phyloP scores from a whole-genome alignment of 768 basidiomycete genomes.

The Serendipita vermifera region DNA sequence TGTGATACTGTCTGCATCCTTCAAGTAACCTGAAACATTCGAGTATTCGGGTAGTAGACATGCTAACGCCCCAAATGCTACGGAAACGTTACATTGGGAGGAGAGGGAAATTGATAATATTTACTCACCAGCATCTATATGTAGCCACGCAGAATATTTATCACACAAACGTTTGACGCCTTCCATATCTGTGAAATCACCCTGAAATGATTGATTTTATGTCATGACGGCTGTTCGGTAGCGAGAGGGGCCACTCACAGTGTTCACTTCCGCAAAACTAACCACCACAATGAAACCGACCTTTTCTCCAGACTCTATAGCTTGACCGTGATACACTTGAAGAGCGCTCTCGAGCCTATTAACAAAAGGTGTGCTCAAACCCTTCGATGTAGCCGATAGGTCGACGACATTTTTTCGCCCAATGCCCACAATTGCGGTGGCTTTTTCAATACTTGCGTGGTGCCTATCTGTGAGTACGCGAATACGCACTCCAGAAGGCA shows the following conservation, averaged over 20 bases:
- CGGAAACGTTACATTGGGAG: not conserved
- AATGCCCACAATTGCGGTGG: constrained; percentile 28
- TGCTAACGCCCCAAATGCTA: constrained; percentile 33
- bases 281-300: constrained; percentile 19
- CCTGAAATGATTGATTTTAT: constrained; percentile 12
- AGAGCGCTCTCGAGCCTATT: constrained; percentile 21
- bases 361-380: too few species aligned
- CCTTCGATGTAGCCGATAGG: constrained; percentile 12
- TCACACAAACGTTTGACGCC: constrained; percentile 25
- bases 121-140: constrained; percentile 29
- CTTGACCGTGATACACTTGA: constrained; percentile 18
- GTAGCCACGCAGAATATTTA: constrained; percentile 28
- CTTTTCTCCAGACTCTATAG: constrained; percentile 18
- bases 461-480: constrained; percentile 26
- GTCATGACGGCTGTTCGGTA: not conserved
- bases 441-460: constrained; percentile 31
- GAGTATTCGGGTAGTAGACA: constrained; percentile 24
- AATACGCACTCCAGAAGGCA: constrained; percentile 19
- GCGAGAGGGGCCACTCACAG: constrained; percentile 17
- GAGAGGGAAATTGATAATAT: not conserved
- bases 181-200: constrained; percentile 25
- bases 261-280: constrained; percentile 33
- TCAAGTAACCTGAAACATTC: constrained; percentile 22
- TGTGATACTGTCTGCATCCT: constrained; percentile 29
- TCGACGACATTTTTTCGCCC: constrained; percentile 27